These are phyloP conservation scores for Pichia sp. DNA, from an alignment of 1,139 yeast genomes.

Conservation along the genomic window DNA sequence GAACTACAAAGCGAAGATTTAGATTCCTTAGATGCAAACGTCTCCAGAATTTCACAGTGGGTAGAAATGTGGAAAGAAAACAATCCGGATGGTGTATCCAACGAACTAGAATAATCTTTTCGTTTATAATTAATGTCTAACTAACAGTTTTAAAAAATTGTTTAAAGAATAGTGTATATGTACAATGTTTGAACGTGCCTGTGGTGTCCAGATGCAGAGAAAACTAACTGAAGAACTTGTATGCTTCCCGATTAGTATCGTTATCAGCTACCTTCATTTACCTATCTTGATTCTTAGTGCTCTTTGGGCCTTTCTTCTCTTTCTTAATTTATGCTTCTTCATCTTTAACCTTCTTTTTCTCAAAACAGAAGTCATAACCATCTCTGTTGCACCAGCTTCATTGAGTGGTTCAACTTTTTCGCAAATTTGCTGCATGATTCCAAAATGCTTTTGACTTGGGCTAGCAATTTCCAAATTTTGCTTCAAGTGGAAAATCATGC, in stretches of 20 bases:
- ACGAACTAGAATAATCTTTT: slow-evolving; percentile 16
- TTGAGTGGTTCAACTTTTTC: slow-evolving; percentile 13
- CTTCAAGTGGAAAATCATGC: background rate
- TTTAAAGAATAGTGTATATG: background rate
- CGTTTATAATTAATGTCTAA: background rate
- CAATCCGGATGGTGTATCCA: slow-evolving; percentile 43
- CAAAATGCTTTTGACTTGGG: background rate
- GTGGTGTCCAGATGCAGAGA: background rate
- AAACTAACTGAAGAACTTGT: background rate
- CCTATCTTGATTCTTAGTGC: slow-evolving; percentile 57
- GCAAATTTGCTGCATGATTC: slow-evolving; percentile 4
- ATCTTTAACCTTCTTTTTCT: slow-evolving; percentile 60
- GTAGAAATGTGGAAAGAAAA: slow-evolving; percentile 60
- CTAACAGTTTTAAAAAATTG: background rate
- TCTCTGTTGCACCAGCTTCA: slow-evolving; percentile 18
- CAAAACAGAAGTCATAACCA: slow-evolving; percentile 50
- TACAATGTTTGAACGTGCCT: background rate
- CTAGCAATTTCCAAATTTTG: slow-evolving; percentile 4
- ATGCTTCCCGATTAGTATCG: too few species aligned
- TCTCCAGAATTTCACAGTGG: slow-evolving; percentile 74
- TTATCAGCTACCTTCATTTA: slow-evolving; percentile 29
- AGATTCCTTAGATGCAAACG: slow-evolving; percentile 77
- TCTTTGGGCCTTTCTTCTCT: slow-evolving; percentile 60
- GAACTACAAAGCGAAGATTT: slow-evolving; percentile 67
- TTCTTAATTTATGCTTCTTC: slow-evolving; percentile 62